Evolutionary conservation across 768 basidiomycete genomes (phyloP).

Genomic region (Cytidiella melzeri): DNA sequence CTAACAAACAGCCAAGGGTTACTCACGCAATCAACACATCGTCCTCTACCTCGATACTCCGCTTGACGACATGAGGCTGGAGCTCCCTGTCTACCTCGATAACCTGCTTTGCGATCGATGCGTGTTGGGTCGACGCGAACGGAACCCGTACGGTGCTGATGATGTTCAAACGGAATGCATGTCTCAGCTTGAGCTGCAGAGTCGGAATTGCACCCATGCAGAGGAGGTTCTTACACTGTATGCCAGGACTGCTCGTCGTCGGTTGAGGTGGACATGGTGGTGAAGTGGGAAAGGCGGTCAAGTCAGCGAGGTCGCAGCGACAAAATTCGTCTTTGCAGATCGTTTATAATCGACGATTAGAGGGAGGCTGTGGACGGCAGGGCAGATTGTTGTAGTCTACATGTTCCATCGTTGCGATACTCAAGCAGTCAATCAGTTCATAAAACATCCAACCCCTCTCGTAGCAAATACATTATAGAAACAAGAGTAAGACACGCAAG

Average conservation of each 20-base stretch:
- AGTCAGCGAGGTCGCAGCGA: no score
- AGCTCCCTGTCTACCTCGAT: slow-evolving; percentile 86
- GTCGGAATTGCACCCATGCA: no score
- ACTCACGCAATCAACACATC: slow-evolving; percentile 71
- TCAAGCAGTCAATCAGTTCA: no score
- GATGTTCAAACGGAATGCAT: no score
- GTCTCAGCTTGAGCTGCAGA: no score
- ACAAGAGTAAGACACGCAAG: not conserved
- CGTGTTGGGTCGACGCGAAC: slow-evolving; percentile 68
- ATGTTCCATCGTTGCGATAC: no score
- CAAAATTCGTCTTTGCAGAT: no score
- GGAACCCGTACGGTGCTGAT: slow-evolving; percentile 68
- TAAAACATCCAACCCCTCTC: no score
- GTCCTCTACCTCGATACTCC: slow-evolving; percentile 60
- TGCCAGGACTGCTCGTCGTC: slow-evolving; percentile 3
- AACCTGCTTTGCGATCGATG: slow-evolving; percentile 71
- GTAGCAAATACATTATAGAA: not conserved
- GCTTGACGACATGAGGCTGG: slow-evolving; percentile 73
- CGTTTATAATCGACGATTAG: no score
- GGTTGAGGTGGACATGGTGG: slow-evolving; percentile 5
- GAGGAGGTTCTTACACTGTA: not conserved
- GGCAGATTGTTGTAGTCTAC: no score
- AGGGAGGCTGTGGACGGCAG: no score
- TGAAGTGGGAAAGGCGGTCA: no score
- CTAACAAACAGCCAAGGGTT: not conserved